Evolutionary conservation across 495 filamentous ascomycete species (phyloP).

Genomic region (Penicillium robsamsonii): DNA sequence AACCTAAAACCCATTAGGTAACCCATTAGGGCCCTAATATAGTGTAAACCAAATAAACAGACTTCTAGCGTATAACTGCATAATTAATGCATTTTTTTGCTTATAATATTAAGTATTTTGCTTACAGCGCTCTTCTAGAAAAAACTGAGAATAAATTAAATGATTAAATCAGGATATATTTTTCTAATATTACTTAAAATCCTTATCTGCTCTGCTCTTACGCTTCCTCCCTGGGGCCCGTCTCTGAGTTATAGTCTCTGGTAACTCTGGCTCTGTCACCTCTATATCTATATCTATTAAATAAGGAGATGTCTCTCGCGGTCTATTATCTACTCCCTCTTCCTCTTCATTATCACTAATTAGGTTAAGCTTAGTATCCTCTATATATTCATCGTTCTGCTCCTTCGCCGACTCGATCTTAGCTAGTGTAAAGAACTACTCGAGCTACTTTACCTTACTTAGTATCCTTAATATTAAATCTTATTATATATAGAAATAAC

Average conservation of each 20-base stretch:
- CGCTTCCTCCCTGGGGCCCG: background rate
- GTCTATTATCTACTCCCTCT: background rate
- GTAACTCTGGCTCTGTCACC: background rate
- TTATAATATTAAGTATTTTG: too few species aligned
- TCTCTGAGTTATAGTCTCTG: background rate
- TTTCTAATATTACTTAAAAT: too few species aligned
- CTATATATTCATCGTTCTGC: background rate
- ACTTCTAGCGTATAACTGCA: too few species aligned
- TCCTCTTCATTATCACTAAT: slow-evolving; percentile 7
- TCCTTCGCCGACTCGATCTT: background rate
- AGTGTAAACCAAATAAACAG: too few species aligned
- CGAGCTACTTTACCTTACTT: background rate
- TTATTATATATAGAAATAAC: slow-evolving; percentile 4
- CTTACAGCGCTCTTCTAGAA: too few species aligned
- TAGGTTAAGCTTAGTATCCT: background rate
- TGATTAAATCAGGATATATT: too few species aligned
- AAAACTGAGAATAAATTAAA: too few species aligned
- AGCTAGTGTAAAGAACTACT: background rate
- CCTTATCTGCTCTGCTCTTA: too few species aligned
- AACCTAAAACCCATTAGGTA: too few species aligned
- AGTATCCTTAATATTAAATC: background rate
- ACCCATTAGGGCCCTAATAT: too few species aligned
- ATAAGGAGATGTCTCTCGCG: background rate
- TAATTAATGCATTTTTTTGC: too few species aligned
- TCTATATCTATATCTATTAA: background rate